Base-by-base conservation (phyloP, 139 green algal genomes). In the Nannochloris sp. region DNA sequence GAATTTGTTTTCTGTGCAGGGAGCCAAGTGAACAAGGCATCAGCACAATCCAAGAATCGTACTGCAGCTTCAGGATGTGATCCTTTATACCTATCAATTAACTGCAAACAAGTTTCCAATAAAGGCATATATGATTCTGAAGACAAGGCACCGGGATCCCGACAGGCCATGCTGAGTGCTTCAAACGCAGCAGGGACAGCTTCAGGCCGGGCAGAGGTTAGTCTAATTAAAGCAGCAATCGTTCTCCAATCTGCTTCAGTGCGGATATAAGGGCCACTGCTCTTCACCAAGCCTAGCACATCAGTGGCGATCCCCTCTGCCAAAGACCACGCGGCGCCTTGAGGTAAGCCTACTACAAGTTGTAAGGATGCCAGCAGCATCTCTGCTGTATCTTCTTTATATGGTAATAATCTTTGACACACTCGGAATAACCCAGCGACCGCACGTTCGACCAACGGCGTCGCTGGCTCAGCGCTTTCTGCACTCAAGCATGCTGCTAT, bases 381-480 rank as follows among this genome's bases (percentile, higher is more conserved):
- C 27, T 95, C 89, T 1, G 81, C 84, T 4, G 91, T 80, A 60
- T 93, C 89, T 6, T 88, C 76, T 68, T 96, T 94, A 74, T 94
- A 94, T 3, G 88, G 84, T 63, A 98, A 75, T 71, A 97, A 77
- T 29, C 89, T 81, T 58, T 88, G 82, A 76, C 88, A 96, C 27
- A 78, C 66, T 3, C 85, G 78, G 60, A 98, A 68, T 61, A 98
- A 72, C 6, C 83, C 91, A 47, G 93, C 80, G 4, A 95, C 78
- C 1, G 87, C 92, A 25, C 85, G 85, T 61, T 92, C 80, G 24
- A 95, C 84, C 58, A 95, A 64, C 13, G 74, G 67, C 32, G 63
- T 73, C 33, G 54, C 31, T 2, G 51, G 24, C 29, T 51, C 33
- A 1, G 54, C 64, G 51, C 48, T 39, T 19, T 23, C 24, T 2